phyloP scores from a whole-genome alignment of 2,329 filamentous ascomycete genomes.

The Monilinia fructigena region DNA sequence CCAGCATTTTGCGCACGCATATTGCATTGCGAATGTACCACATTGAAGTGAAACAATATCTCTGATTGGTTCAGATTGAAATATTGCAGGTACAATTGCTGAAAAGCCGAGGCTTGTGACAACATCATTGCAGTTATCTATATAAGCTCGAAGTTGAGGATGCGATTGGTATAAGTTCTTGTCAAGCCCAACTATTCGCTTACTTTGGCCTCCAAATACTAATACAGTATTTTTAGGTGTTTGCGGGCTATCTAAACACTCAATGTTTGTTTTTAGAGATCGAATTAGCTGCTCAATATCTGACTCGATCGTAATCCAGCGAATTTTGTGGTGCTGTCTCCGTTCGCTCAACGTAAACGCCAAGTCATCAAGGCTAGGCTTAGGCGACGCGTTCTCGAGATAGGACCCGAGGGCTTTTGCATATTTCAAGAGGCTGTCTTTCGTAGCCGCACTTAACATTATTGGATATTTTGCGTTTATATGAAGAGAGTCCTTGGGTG shows the following conservation, averaged over 20 bases:
- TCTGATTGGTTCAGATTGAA: slow-evolving; percentile 17
- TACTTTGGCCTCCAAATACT: slow-evolving; percentile 37
- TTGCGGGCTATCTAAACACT: not conserved
- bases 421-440: not conserved
- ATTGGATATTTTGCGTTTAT: not conserved
- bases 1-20: slow-evolving; percentile 28
- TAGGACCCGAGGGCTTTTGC: not conserved
- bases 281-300: not conserved
- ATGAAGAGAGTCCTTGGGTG: not conserved
- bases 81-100: slow-evolving; percentile 28
- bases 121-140: slow-evolving; percentile 26
- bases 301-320: not conserved
- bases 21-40: slow-evolving; percentile 24
- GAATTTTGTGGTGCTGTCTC: not conserved
- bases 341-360: slow-evolving; percentile 10
- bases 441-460: not conserved
- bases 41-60: too few species aligned
- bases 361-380: not conserved
- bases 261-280: not conserved
- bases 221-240: slow-evolving; percentile 40
- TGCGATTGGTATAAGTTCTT: slow-evolving; percentile 15
- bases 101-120: slow-evolving; percentile 15
- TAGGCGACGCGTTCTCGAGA: not conserved
- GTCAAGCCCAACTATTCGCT: slow-evolving; percentile 22
- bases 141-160: slow-evolving; percentile 23